These are phyloP conservation scores for Cucurbita maxima DNA, from an alignment of 306 rosid genomes.

Conservation along the genomic window DNA sequence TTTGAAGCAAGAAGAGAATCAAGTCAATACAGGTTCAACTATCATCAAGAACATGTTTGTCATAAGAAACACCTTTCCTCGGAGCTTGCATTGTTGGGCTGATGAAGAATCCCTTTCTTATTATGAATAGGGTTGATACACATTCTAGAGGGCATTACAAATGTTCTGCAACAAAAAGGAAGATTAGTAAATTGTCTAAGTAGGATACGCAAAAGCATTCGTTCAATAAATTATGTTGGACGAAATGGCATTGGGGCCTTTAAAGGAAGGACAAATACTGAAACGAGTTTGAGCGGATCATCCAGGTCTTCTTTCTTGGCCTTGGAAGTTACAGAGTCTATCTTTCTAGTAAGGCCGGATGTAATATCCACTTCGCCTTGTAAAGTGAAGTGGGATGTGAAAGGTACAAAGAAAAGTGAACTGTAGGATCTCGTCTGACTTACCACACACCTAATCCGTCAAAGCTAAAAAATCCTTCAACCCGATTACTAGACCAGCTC, in stretches of 20 bases:
- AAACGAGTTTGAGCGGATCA: too few relatives aligned
- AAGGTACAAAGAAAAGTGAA: too few relatives aligned
- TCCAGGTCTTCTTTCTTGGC: too few relatives aligned
- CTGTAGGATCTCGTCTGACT: too few relatives aligned
- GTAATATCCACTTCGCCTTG: too few relatives aligned
- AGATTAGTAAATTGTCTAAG: background rate
- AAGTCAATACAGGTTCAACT: background rate
- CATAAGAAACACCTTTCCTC: constrained; percentile 44
- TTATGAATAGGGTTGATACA: constrained; percentile 88
- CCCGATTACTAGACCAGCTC: too few relatives aligned
- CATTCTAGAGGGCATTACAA: constrained; percentile 93
- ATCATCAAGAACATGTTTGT: background rate
- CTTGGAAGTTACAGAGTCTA: too few relatives aligned
- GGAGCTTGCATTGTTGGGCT: constrained; percentile 28
- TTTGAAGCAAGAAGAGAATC: background rate
- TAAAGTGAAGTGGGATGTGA: too few relatives aligned
- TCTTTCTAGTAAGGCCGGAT: too few relatives aligned
- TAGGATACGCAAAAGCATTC: background rate
- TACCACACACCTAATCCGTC: too few relatives aligned
- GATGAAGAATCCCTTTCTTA: constrained; percentile 74
- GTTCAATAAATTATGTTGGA: background rate
- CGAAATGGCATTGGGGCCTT: background rate
- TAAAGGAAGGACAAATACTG: too few relatives aligned
- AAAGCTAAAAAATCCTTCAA: too few relatives aligned
- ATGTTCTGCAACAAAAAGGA: constrained; percentile 46